phyloP scores from a whole-genome alignment of 1,139 yeast genomes.

The Diutina catenulata region DNA sequence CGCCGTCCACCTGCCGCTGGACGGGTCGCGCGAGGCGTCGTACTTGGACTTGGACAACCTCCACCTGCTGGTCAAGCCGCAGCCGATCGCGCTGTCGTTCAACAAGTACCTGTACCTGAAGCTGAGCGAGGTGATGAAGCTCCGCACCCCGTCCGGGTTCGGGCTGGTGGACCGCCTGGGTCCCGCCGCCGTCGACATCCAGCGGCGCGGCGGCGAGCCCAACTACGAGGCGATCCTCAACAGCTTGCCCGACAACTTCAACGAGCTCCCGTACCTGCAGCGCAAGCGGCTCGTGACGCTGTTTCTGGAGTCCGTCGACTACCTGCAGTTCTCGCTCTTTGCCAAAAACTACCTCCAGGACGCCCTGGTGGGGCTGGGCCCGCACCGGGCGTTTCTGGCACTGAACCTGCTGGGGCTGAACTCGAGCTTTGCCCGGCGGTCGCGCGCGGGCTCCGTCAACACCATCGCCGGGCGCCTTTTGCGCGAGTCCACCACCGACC shows the following conservation, averaged over 20 bases:
- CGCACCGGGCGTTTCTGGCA: conserved; percentile 12
- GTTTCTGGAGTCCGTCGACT: conserved; percentile 43
- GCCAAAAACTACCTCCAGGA: conserved; percentile 23
- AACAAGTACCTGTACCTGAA: conserved; percentile 15
- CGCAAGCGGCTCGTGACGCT: conserved; percentile 46
- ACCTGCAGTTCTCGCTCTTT: conserved; percentile 32
- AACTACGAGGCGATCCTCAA: conserved; percentile 27
- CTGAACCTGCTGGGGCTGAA: conserved; percentile 14
- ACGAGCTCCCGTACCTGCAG: conserved; percentile 57
- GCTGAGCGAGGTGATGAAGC: conserved; percentile 18
- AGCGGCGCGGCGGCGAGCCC: conserved; percentile 15
- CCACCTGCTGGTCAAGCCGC: conserved; percentile 38
- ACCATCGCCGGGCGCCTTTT: conserved; percentile 33
- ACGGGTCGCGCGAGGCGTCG: conserved; percentile 17
- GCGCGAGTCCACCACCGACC: conserved; percentile 30
- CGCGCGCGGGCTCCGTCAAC: conserved; percentile 20
- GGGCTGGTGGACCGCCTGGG: too few species aligned
- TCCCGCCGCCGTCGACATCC: not conserved
- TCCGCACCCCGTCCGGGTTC: conserved; percentile 12
- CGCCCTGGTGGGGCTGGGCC: conserved; percentile 6
- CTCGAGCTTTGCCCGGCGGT: conserved; percentile 19
- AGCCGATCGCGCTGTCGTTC: conserved; percentile 19
- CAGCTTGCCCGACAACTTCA: conserved; percentile 48
- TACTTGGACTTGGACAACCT: conserved; percentile 32
- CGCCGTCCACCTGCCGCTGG: conserved; percentile 5